Conservation (phyloP, 1,139 yeast species). For the Lodderomyces elongisporus region DNA sequence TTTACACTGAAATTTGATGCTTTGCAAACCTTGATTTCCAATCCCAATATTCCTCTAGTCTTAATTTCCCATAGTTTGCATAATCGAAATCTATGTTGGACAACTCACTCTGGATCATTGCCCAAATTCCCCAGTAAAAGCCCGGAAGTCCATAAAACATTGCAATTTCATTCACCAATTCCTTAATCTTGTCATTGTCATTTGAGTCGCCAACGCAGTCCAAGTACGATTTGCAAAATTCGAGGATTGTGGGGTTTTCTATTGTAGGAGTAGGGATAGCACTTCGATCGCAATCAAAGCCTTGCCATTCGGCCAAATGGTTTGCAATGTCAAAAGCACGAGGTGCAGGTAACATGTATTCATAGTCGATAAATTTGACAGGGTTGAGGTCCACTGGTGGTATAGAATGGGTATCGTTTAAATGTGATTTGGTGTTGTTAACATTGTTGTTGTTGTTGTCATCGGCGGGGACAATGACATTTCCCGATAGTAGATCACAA, state of each 20-base stretch:
- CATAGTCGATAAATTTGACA: conserved; percentile 71
- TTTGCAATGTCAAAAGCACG: conserved; percentile 82
- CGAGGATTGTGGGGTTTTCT: conserved; percentile 41
- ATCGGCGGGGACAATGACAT: conserved; percentile 55
- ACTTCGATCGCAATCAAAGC: conserved; percentile 62
- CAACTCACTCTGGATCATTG: conserved; percentile 67
- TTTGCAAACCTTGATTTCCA: no score
- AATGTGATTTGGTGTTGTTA: conserved; percentile 2
- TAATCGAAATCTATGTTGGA: conserved; percentile 75
- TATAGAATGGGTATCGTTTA: conserved; percentile 12
- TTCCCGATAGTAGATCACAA: conserved; percentile 70
- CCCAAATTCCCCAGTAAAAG: conserved; percentile 84
- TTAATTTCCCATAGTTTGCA: conserved; percentile 50
- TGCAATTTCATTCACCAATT: conserved; percentile 50
- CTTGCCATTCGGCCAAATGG: conserved; percentile 86
- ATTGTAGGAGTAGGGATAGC: conserved; percentile 53
- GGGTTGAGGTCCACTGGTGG: conserved; percentile 37
- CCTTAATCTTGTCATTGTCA: conserved; percentile 20
- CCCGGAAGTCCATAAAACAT: conserved; percentile 77
- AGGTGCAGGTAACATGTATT: conserved; percentile 76
- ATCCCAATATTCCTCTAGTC: conserved; percentile 64
- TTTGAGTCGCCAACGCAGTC: conserved; percentile 19
- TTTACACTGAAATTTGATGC: no score
- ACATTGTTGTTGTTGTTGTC: neutral
- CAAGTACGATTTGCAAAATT: conserved; percentile 53